These are phyloP conservation scores for Suillus fuscotomentosus DNA, from an alignment of 768 basidiomycete genomes.

Conservation along the genomic window DNA sequence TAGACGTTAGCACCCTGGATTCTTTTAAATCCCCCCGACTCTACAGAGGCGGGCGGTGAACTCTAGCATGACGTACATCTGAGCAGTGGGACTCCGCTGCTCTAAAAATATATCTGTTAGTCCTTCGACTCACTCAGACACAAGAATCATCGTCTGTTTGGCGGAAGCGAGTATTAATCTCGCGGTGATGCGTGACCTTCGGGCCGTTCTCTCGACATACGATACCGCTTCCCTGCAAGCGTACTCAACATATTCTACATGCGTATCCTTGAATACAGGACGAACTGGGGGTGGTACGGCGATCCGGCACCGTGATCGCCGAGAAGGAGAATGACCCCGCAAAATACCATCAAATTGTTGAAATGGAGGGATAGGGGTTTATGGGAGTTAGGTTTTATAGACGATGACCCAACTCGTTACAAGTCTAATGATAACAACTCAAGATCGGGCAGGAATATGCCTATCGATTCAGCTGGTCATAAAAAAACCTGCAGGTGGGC, in stretches of 20 bases:
- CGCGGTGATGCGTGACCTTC: not conserved
- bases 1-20: no score
- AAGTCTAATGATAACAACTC: not conserved
- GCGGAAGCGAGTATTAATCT: not conserved
- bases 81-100: not conserved
- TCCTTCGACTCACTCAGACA: no score
- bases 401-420: not conserved
- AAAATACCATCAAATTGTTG: not conserved
- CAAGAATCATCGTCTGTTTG: not conserved
- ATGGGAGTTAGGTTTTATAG: not conserved
- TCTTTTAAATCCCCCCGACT: no score
- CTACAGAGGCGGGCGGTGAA: no score
- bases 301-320: not conserved
- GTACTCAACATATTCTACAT: not conserved
- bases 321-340: not conserved
- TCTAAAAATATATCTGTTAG: no score
- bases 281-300: not conserved
- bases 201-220: not conserved
- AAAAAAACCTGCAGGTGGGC: not conserved
- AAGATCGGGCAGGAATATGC: not conserved
- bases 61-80: not conserved
- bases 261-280: not conserved
- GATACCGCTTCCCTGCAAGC: not conserved
- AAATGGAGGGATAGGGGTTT: not conserved
- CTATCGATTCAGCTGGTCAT: not conserved